phyloP scores from a whole-genome alignment of 257 asterid species.

The Ballota nigra region DNA sequence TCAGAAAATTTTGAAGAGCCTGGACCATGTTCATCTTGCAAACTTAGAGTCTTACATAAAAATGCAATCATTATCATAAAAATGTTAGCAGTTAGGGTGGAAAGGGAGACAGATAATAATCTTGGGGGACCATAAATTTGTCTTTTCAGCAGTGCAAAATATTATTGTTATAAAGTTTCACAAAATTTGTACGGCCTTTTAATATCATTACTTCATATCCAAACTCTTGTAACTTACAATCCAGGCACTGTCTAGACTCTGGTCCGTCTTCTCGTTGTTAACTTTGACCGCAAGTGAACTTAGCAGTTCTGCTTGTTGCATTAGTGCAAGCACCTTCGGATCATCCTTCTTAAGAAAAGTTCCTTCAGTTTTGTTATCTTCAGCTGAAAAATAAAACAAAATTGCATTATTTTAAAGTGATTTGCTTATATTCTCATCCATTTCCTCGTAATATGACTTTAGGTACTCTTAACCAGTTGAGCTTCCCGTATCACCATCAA shows the following conservation, averaged over 20 bases:
- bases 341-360: conserved; percentile 83
- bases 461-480: too few species aligned
- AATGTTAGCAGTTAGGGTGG: conserved; percentile 5
- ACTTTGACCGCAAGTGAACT: conserved; percentile 89
- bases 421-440: not conserved
- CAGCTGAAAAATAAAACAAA: conserved; percentile 40
- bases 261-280: conserved; percentile 69
- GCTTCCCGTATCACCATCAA: conserved; percentile 28
- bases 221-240: conserved; percentile 43
- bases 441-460: conserved; percentile 18
- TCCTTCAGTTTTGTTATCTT: conserved; percentile 43
- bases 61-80: conserved; percentile 7
- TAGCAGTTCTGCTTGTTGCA: conserved; percentile 95
- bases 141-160: conserved; percentile 4
- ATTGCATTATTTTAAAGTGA: not conserved
- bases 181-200: not conserved
- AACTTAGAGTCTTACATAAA: conserved; percentile 21
- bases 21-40: conserved; percentile 31
- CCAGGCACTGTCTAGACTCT: conserved; percentile 90
- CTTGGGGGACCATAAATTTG: conserved; percentile 12
- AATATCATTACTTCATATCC: not conserved
- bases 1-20: conserved; percentile 76
- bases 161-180: not conserved
- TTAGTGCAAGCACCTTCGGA: conserved; percentile 77
- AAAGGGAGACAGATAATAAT: not conserved